Evolutionary conservation across 495 filamentous ascomycete species (phyloP).

Genomic region (Penicillium ucsense): DNA sequence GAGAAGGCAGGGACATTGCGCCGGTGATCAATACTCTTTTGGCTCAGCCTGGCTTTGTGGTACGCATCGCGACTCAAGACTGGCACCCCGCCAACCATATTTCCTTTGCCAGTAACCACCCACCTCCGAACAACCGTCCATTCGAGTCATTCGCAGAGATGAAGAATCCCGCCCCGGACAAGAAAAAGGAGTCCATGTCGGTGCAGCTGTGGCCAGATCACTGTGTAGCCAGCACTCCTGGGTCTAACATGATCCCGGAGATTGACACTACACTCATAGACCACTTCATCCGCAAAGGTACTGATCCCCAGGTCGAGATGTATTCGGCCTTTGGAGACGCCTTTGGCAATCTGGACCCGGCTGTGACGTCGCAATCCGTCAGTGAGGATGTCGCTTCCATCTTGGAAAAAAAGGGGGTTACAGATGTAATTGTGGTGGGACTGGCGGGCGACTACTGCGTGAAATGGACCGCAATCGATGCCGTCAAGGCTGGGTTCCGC

Average conservation of each 20-base stretch:
- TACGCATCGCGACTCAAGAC: slow-evolving; percentile 79
- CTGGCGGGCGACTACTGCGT: slow-evolving; percentile 90
- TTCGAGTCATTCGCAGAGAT: slow-evolving; percentile 56
- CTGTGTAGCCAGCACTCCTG: slow-evolving; percentile 67
- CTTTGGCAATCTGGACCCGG: slow-evolving; percentile 44
- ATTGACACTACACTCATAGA: slow-evolving; percentile 53
- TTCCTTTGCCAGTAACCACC: slow-evolving; percentile 81
- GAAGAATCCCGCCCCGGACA: slow-evolving; percentile 50
- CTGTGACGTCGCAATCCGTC: slow-evolving; percentile 31
- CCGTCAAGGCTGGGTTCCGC: slow-evolving; percentile 62
- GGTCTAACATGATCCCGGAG: slow-evolving; percentile 68
- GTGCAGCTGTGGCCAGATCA: slow-evolving; percentile 83
- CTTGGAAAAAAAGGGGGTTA: slow-evolving; percentile 50
- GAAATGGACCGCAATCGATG: slow-evolving; percentile 66
- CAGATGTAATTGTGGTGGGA: slow-evolving; percentile 73
- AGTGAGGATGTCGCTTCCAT: slow-evolving; percentile 49
- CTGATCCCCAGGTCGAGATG: slow-evolving; percentile 69
- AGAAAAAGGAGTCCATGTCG: slow-evolving; percentile 50
- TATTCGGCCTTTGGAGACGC: slow-evolving; percentile 81
- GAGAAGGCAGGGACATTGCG: slow-evolving; percentile 57
- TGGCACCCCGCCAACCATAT: slow-evolving; percentile 79
- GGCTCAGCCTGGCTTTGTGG: slow-evolving; percentile 51
- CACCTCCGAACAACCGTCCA: slow-evolving; percentile 50
- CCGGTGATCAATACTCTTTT: slow-evolving; percentile 70
- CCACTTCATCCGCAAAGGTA: slow-evolving; percentile 66